Evolutionary conservation across 495 filamentous ascomycete species (phyloP).

Genomic region (Trichocladium uniseriatum): DNA sequence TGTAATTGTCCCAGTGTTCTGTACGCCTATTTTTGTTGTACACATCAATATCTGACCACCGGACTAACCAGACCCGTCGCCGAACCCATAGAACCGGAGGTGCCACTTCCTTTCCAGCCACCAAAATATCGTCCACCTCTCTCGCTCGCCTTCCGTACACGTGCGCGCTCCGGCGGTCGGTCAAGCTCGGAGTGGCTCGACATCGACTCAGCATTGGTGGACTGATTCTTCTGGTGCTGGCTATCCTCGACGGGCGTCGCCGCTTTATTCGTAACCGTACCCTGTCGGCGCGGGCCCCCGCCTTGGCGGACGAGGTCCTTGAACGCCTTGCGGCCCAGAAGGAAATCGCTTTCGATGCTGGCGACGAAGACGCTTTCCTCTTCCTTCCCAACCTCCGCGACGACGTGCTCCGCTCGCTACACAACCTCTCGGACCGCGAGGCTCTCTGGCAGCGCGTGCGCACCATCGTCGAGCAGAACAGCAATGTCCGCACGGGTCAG

Average conservation of each 20-base stretch:
- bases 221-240: slow-evolving; percentile 46
- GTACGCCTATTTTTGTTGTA: too few species aligned
- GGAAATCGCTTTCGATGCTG: slow-evolving; percentile 58
- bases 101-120: slow-evolving; percentile 48
- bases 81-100: slow-evolving; percentile 60
- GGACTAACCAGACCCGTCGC: slow-evolving; percentile 71
- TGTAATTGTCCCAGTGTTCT: too few species aligned
- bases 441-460: slow-evolving; percentile 73
- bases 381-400: slow-evolving; percentile 83
- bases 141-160: slow-evolving; percentile 78
- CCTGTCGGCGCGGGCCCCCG: slow-evolving; percentile 62
- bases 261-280: slow-evolving; percentile 47
- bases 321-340: slow-evolving; percentile 77
- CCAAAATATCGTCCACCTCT: slow-evolving; percentile 58
- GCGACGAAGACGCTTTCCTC: slow-evolving; percentile 62
- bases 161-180: slow-evolving; percentile 81
- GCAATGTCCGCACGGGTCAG: slow-evolving; percentile 79
- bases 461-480: slow-evolving; percentile 80
- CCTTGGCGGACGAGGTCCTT: slow-evolving; percentile 69
- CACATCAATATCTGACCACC: slow-evolving; percentile 31
- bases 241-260: slow-evolving; percentile 48
- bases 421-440: slow-evolving; percentile 61
- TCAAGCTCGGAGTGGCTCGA: slow-evolving; percentile 85
- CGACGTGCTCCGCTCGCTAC: slow-evolving; percentile 77
- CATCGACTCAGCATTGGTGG: slow-evolving; percentile 87